These are phyloP conservation scores for Septoria linicola DNA, from an alignment of 2,329 filamentous ascomycete genomes.

Conservation along the genomic window DNA sequence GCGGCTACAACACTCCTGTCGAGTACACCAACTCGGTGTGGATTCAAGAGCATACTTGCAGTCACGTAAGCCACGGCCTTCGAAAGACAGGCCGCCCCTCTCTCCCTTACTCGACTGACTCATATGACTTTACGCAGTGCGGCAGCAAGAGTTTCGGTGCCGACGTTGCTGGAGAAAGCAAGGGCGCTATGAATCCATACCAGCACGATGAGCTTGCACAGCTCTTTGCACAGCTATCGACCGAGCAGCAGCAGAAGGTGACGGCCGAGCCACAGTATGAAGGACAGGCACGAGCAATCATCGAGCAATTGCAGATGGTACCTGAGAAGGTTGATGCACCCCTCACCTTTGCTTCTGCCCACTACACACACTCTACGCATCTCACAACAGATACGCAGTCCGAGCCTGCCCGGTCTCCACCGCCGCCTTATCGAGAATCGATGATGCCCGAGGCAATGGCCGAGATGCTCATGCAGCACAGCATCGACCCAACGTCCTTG, in stretches of 20 bases:
- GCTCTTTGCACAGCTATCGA: slow-evolving; percentile 63
- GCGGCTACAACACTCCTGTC: slow-evolving; percentile 39
- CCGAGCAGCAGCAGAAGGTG: slow-evolving; percentile 52
- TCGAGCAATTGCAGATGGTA: slow-evolving; percentile 22
- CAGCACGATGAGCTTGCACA: slow-evolving; percentile 78
- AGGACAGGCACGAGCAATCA: slow-evolving; percentile 14
- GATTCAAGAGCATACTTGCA: slow-evolving; percentile 46
- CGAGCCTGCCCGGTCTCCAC: slow-evolving; percentile 35
- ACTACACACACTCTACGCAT: slow-evolving; percentile 81
- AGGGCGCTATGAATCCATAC: slow-evolving; percentile 51
- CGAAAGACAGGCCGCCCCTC: slow-evolving; percentile 21
- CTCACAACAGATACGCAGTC: slow-evolving; percentile 47
- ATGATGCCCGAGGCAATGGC: slow-evolving; percentile 33
- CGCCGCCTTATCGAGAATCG: slow-evolving; percentile 34
- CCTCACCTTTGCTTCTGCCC: slow-evolving; percentile 74
- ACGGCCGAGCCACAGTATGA: slow-evolving; percentile 29
- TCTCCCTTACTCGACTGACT: slow-evolving; percentile 26
- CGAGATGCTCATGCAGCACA: slow-evolving; percentile 60
- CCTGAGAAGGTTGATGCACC: slow-evolving; percentile 39
- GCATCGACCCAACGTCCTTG: slow-evolving; percentile 67
- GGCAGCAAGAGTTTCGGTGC: slow-evolving; percentile 44
- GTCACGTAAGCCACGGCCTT: slow-evolving; percentile 44
- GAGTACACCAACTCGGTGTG: slow-evolving; percentile 45
- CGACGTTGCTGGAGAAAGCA: slow-evolving; percentile 46
- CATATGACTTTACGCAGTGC: slow-evolving; percentile 39